Base-by-base conservation (phyloP, 495 filamentous ascomycete genomes). In the Lophiostoma macrostomum region DNA sequence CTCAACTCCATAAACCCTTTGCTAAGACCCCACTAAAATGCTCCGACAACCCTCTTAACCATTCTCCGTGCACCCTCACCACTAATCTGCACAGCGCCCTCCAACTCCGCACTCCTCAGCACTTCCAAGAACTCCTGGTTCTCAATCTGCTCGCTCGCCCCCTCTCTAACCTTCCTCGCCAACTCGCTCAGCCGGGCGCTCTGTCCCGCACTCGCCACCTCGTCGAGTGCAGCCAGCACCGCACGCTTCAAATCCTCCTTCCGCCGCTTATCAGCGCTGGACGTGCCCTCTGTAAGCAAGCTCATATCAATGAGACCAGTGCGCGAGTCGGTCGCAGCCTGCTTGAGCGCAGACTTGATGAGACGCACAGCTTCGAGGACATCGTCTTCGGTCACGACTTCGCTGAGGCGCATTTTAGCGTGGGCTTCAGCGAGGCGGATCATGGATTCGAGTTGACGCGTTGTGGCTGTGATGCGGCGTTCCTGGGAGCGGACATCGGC, bases 291-390 rank as follows among this genome's bases (percentile, higher is more conserved):
- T 1, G 90, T 95, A 38, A 99, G 74, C 49, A 99, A 73, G 48
- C 86, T 83, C 93, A 99, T 96, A 64, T 99, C 93, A 63, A 99
- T 97, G 47, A 95, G 74, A 30, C 93, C 93, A 27, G 95, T 96
- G 23, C 88, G 71, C 1, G 89, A 68, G 68, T 99, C 93, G 0
- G 93, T 99, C 5, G 93, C 93, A 0, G 91, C 86, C 62, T 94
- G 90, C 76, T 99, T 97, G 64, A 99, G 83, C n/a, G 93, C 93
- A 0, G 82, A 84, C 60, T 87, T 85, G 71, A 97, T 98, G 46
- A 98, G 75, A 10, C 93, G 84, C 11, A 95, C 88, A 4, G 93
- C 91, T 73, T 98, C 93, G 12, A 83, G 70, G 18, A 98, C 93
- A 67, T 98, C 93, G 45, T 81, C 80, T 11, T 74, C 79, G 0